Percentiles rank a stretch among this genome's conserved stretches.
Conservation (phyloP, 1,284 basidiomycete genomes). For the Fomitopsis schrenkii region DNA sequence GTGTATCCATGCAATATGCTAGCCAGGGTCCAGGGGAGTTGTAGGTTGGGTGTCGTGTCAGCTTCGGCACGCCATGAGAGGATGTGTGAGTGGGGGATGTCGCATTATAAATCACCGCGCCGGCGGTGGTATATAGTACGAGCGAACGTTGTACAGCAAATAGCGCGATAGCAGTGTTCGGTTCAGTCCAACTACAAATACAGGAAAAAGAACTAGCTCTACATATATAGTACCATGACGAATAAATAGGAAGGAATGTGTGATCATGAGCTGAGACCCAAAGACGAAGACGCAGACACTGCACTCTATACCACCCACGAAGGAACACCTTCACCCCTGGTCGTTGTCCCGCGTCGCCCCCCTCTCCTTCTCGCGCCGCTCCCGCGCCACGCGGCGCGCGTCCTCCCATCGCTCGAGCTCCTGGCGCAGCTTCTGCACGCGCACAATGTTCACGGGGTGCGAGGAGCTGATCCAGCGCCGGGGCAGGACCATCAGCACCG, state of each 20-base stretch:
- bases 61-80: background rate
- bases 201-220: background rate
- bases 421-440: conserved; percentile 51
- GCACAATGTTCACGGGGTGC: conserved; percentile 62
- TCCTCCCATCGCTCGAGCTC: conserved; percentile 69
- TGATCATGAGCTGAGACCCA: no score
- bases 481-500: conserved; percentile 3
- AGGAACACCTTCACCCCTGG: background rate
- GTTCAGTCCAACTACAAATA: background rate
- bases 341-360: background rate
- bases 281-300: background rate
- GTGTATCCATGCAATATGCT: background rate
- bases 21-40: background rate
- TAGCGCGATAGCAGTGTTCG: background rate
- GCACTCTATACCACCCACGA: background rate
- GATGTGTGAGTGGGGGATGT: background rate
- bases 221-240: background rate
- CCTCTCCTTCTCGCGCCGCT: conserved; percentile 1
- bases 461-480: conserved; percentile 34
- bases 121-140: background rate
- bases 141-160: background rate
- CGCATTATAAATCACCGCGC: background rate
- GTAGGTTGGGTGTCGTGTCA: background rate
- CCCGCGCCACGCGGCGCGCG: conserved; percentile 32
- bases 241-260: background rate